Percentiles rank a stretch among this genome's conserved stretches.
Evolutionary conservation across 1,284 basidiomycete genomes (phyloP).

Genomic region (Marasmius fiardii): DNA sequence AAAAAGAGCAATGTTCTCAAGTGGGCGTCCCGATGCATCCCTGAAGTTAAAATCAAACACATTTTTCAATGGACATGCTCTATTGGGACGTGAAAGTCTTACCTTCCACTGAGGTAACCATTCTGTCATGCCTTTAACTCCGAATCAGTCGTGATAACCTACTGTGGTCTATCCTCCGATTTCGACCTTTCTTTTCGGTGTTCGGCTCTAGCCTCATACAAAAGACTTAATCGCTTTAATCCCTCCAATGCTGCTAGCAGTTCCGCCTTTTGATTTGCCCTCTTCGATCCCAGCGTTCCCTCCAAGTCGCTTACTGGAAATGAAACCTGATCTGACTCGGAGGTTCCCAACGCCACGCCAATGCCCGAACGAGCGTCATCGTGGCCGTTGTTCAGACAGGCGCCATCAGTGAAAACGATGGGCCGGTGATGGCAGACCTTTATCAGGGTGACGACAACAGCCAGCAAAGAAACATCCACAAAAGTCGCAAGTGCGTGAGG

Average conservation of each 20-base stretch:
- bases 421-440: slow-evolving; percentile 3
- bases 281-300: background rate
- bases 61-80: background rate
- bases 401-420: slow-evolving; percentile 10
- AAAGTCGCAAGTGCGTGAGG: background rate
- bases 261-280: slow-evolving; percentile 2
- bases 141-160: background rate
- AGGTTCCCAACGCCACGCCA: background rate
- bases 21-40: background rate
- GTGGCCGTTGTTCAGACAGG: slow-evolving; percentile 9
- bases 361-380: slow-evolving; percentile 1
- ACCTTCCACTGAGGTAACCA: background rate
- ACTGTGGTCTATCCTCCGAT: background rate
- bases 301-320: background rate
- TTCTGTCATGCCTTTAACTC: background rate
- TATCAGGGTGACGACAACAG: background rate
- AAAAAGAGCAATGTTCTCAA: background rate
- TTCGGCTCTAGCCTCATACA: background rate
- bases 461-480: background rate
- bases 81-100: background rate
- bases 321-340: background rate
- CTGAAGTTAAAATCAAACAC: background rate
- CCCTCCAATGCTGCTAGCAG: slow-evolving; percentile 1
- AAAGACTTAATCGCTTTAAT: background rate
- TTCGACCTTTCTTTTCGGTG: background rate